Percentiles rank a stretch among this genome's conserved stretches.
Evolutionary conservation across 2,329 filamentous ascomycete genomes (phyloP).

Genomic region (Colletotrichum graminicola): DNA sequence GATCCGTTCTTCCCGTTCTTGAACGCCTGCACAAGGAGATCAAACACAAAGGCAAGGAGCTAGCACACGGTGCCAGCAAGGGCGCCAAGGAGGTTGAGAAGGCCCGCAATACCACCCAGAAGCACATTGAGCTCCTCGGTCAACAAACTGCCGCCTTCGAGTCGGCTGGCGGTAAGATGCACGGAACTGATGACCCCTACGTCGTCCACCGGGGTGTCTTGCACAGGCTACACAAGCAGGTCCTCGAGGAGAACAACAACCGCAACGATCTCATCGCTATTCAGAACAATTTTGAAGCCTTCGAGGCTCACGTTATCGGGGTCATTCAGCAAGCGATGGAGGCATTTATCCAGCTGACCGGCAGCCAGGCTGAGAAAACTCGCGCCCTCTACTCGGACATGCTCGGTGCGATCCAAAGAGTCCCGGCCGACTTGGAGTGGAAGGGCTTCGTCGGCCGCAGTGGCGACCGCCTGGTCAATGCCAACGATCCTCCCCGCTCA

Average conservation of each 20-base stretch:
- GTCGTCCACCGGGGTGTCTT: conserved; percentile 84
- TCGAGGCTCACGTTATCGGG: conserved; percentile 87
- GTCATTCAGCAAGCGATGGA: conserved; percentile 86
- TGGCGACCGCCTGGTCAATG: conserved; percentile 80
- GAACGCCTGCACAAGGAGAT: conserved; percentile 95
- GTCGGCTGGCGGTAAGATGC: conserved; percentile 77
- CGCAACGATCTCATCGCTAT: conserved; percentile 89
- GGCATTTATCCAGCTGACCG: conserved; percentile 84
- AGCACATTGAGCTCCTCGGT: conserved; percentile 94
- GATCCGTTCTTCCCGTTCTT: conserved; percentile 86
- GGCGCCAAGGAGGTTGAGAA: conserved; percentile 92
- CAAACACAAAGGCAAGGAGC: conserved; percentile 95
- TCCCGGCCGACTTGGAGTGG: conserved; percentile 93
- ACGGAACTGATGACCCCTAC: conserved; percentile 86
- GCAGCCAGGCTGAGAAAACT: conserved; percentile 84
- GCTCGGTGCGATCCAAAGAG: conserved; percentile 78
- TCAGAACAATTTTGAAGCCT: conserved; percentile 89
- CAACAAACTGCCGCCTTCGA: conserved; percentile 87
- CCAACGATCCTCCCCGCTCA: conserved; percentile 78
- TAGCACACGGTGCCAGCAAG: conserved; percentile 84
- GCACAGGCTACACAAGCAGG: conserved; percentile 89
- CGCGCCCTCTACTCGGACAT: conserved; percentile 88
- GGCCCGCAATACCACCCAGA: conserved; percentile 86
- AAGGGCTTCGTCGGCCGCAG: conserved; percentile 82
- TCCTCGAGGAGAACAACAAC: conserved; percentile 96